A percentile compares a stretch with the other conserved stretches of the same genome.
These are phyloP conservation scores for Paramecium octaurelia DNA, from an alignment of 73 alveolate genomes.

Conservation along the genomic window DNA sequence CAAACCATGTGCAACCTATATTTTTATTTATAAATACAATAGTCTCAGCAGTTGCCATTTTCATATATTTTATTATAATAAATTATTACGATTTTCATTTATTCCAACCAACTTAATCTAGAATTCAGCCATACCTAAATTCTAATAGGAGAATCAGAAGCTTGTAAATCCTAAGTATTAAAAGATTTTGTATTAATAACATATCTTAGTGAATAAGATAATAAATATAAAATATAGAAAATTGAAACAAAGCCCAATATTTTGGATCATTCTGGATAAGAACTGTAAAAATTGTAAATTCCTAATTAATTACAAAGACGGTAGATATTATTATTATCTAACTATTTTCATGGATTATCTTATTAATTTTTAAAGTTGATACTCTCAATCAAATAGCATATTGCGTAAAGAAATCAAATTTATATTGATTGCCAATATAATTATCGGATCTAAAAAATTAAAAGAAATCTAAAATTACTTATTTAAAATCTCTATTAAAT, in stretches of 20 bases:
- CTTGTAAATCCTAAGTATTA: slow-evolving; percentile 79
- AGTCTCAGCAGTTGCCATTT: slow-evolving; percentile 7
- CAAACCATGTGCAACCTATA: background rate
- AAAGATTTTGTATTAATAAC: slow-evolving; percentile 71
- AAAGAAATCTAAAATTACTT: background rate
- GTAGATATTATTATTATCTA: too few species aligned
- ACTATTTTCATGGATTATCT: too few species aligned
- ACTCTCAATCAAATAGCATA: too few species aligned
- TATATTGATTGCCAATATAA: too few species aligned
- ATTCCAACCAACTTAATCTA: background rate
- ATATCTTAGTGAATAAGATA: background rate
- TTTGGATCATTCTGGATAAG: too few species aligned
- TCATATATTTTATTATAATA: background rate
- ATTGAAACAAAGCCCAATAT: too few species aligned
- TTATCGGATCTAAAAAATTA: background rate
- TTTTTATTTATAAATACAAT: background rate
- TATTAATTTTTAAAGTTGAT: too few species aligned
- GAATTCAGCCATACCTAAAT: background rate
- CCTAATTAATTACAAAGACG: too few species aligned
- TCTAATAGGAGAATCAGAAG: slow-evolving; percentile 84
- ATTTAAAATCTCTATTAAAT: slow-evolving; percentile 83
- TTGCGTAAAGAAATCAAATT: too few species aligned
- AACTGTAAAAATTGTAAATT: too few species aligned
- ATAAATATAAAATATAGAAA: background rate
- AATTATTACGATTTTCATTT: background rate